Evolutionary conservation across 2,329 filamentous ascomycete genomes (phyloP).

Genomic region (Akanthomyces dipterigenus): DNA sequence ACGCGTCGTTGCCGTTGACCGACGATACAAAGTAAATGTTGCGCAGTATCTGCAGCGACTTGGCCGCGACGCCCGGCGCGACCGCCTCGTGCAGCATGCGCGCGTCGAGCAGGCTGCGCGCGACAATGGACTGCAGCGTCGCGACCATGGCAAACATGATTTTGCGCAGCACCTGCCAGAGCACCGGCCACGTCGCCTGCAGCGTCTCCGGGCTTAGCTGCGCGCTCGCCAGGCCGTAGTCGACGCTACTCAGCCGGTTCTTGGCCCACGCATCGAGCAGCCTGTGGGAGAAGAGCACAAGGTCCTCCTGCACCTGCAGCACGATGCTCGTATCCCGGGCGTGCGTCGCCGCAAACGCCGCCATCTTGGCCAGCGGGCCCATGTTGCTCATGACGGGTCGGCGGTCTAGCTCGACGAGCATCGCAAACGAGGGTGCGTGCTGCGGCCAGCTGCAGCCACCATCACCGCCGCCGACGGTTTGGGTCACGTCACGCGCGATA

Average conservation of each 20-base stretch:
- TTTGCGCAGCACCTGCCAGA: constrained; percentile 72
- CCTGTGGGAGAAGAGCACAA: constrained; percentile 60
- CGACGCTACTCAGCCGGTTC: constrained; percentile 66
- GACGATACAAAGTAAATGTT: constrained; percentile 78
- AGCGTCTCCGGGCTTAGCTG: constrained; percentile 60
- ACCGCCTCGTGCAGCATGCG: constrained; percentile 34
- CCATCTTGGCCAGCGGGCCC: constrained; percentile 59
- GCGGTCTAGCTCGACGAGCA: constrained; percentile 51
- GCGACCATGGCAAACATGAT: constrained; percentile 70
- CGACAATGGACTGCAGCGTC: constrained; percentile 65
- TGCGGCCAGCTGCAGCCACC: constrained; percentile 55
- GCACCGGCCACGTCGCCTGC: constrained; percentile 57
- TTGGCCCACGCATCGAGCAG: constrained; percentile 67
- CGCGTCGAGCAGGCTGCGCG: constrained; percentile 51
- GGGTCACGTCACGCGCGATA: constrained; percentile 60
- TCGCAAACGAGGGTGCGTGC: constrained; percentile 51
- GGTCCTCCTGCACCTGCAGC: constrained; percentile 49
- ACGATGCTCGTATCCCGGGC: constrained; percentile 38
- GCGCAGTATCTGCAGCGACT: constrained; percentile 66
- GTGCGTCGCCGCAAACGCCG: constrained; percentile 56
- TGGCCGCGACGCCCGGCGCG: constrained; percentile 61
- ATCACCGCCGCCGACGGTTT: constrained; percentile 26
- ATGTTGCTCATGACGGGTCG: constrained; percentile 59
- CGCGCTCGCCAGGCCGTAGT: constrained; percentile 57
- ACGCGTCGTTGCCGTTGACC: constrained; percentile 63